Conservation (phyloP, 176 grass and related monocot genomes). For the Hyparrhenia diplandra region DNA sequence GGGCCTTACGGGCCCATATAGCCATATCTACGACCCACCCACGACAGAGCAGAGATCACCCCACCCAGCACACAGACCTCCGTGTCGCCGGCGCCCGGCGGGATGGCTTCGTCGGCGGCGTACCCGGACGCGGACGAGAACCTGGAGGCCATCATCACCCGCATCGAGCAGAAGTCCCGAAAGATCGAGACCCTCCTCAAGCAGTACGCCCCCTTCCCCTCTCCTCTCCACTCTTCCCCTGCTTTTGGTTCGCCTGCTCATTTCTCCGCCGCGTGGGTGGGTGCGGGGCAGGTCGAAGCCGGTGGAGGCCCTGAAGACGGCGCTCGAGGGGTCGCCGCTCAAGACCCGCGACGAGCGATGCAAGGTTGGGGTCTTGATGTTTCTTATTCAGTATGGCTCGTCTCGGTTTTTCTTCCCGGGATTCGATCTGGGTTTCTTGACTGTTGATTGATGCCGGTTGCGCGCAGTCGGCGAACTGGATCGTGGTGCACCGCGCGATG, state of each 20-base stretch:
- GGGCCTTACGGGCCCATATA: neutral
- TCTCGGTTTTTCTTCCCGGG: neutral
- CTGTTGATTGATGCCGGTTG: neutral
- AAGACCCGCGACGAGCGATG: slow-evolving; percentile 97
- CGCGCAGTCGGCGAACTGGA: slow-evolving; percentile 88
- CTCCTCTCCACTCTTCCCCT: neutral
- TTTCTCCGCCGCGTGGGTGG: neutral
- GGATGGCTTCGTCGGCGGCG: slow-evolving; percentile 47
- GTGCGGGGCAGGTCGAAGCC: slow-evolving; percentile 72
- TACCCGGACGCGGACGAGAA: slow-evolving; percentile 75
- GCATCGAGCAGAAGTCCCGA: slow-evolving; percentile 95
- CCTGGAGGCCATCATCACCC: slow-evolving; percentile 83
- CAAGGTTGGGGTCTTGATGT: slow-evolving; percentile 48
- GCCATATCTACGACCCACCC: too few species aligned
- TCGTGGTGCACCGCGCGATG: slow-evolving; percentile 92
- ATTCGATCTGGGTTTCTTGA: neutral
- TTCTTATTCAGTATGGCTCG: neutral
- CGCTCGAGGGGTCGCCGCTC: slow-evolving; percentile 77
- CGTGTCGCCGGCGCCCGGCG: slow-evolving; percentile 15
- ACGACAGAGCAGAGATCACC: neutral
- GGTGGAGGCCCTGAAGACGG: slow-evolving; percentile 94
- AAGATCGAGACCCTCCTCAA: slow-evolving; percentile 98
- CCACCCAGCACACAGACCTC: neutral
- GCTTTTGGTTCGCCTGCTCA: neutral
- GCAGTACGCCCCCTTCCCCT: slow-evolving; percentile 40